Base-by-base conservation (phyloP, 106 monocot species). In the Platanthera zijinensis region DNA sequence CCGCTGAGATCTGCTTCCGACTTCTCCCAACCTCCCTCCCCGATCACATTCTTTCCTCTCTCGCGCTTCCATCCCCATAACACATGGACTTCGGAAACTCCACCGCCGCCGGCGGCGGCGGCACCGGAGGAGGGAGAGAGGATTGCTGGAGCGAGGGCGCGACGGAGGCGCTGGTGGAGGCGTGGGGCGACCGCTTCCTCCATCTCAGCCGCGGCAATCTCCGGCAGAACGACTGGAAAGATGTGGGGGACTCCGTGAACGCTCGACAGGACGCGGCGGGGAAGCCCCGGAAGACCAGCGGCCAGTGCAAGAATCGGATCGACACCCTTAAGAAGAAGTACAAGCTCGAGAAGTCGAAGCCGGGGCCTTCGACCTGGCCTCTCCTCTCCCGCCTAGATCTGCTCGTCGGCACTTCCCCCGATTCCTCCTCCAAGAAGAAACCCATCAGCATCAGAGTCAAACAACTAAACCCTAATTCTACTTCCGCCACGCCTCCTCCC, bases 281-380 rank as follows among this genome's bases (percentile, higher is more conserved):
- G 39, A 79, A 76, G 59, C 80, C 79, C 17, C 28, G 59, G 49
- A 73, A 77, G 71, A 88, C 82, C 52, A 84, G 82, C 48, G 69
- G 80, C 49, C 88, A 88, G 80, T 88, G 88, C 57, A 88, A 80
- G 56, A 88, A 88, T 77, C 77, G 88, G 50, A 77, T 88, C 88
- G 88, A 88, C 57, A 88, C 88, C 18, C 54, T 88, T 30, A 88
- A 84, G 84, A 88, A 88, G 82, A 84, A 85, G 84, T 88, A 84
- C 75, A 88, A 85, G 84, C 8, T 82, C 48, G 84, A 88, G 80
- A 82, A 80, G 71, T 64, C 79, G 25, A 79, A 78, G 63, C 63
- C 74, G 46, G 80, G 82, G 48, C 21, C 72, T n/a, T 84, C 87
- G 14, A 45, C 12, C 15, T 87, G 87, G 87, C 56, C 62, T 12